These are phyloP conservation scores for Alternaria metachromatica DNA, from an alignment of 2,329 filamentous ascomycete species.

Conservation along the genomic window DNA sequence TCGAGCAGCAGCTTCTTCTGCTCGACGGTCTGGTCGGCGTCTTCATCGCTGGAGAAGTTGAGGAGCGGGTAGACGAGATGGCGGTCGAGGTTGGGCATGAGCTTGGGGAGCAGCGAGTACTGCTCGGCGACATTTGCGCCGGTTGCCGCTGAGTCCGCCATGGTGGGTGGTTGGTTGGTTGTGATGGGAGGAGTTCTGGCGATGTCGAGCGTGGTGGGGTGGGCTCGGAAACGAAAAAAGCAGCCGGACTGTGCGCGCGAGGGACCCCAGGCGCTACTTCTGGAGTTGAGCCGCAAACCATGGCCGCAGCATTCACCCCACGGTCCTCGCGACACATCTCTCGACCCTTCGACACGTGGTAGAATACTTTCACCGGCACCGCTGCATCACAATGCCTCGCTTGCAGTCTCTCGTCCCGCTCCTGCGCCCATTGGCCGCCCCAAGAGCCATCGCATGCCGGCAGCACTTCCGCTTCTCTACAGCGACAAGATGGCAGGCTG, in stretches of 20 bases:
- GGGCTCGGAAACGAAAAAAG: conserved; percentile 30
- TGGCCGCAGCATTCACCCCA: conserved; percentile 9
- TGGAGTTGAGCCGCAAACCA: conserved; percentile 39
- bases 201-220: conserved; percentile 20
- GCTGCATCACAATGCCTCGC: conserved; percentile 40
- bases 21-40: conserved; percentile 75
- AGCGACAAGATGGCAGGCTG: conserved; percentile 33
- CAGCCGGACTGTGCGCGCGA: conserved; percentile 44
- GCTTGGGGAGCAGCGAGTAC: conserved; percentile 83
- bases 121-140: conserved; percentile 66
- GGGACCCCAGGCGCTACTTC: conserved; percentile 45
- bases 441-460: conserved; percentile 44
- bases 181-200: conserved; percentile 14
- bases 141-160: conserved; percentile 47
- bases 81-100: conserved; percentile 91
- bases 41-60: conserved; percentile 84
- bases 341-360: not conserved
- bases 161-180: conserved; percentile 36
- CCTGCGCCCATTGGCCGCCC: conserved; percentile 49
- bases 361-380: not conserved
- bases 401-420: conserved; percentile 48
- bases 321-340: not conserved
- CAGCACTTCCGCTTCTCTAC: conserved; percentile 53
- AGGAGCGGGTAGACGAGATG: conserved; percentile 96
- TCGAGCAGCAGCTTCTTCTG: conserved; percentile 89